phyloP scores from a whole-genome alignment of 1,284 basidiomycete species.

The Puccinia polysora region DNA sequence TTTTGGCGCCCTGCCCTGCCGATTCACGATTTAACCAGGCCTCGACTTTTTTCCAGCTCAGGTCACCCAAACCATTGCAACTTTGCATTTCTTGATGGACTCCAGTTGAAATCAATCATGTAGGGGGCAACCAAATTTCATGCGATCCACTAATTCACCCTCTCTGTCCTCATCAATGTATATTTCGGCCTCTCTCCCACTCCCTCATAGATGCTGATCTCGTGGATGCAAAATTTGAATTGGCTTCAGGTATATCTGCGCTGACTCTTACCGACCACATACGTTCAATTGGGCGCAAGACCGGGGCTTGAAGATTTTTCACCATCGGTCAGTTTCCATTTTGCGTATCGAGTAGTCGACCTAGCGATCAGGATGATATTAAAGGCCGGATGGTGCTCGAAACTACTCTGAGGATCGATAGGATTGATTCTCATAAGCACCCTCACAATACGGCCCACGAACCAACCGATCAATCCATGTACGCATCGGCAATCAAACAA shows the following conservation, averaged over 20 bases:
- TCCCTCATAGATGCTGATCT: not conserved
- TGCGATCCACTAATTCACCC: not conserved
- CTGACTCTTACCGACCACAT: conserved; percentile 33
- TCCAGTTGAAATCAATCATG: conserved; percentile 38
- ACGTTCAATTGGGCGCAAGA: conserved; percentile 41
- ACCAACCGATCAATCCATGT: conserved; percentile 1
- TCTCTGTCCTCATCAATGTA: no score
- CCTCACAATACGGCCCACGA: not conserved
- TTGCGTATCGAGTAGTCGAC: no score
- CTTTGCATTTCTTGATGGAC: conserved; percentile 31
- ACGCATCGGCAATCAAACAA: not conserved
- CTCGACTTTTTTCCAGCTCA: conserved; percentile 2
- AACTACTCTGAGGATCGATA: not conserved
- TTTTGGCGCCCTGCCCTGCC: no score
- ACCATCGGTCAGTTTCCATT: conserved; percentile 26
- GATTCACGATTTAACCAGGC: not conserved
- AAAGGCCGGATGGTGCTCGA: not conserved
- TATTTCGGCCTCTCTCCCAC: not conserved
- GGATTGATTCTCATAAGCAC: conserved; percentile 38
- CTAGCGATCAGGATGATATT: not conserved
- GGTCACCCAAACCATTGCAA: conserved; percentile 41
- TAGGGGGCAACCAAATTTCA: not conserved
- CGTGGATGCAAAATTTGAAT: not conserved
- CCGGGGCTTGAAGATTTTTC: conserved; percentile 38
- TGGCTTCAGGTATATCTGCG: conserved; percentile 36